phyloP scores from a whole-genome alignment of 305 asterid genomes.

The Rubia occidens region DNA sequence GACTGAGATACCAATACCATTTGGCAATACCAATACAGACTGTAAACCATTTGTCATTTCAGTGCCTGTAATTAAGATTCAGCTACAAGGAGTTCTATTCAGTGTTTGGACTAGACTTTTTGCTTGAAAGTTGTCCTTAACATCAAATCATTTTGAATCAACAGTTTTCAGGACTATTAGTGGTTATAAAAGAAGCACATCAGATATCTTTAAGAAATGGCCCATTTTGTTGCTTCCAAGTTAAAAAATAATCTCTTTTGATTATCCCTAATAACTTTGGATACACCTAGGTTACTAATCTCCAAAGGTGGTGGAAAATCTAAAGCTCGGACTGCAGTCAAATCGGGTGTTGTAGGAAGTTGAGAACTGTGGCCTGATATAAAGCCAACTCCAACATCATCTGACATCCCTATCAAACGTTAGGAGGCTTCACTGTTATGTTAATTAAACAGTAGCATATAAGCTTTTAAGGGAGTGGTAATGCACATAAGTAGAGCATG shows the following conservation, averaged over 20 bases:
- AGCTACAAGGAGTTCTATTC: no score
- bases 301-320: slow-evolving; percentile 70
- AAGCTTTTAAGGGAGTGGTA: neutral
- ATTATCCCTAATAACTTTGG: slow-evolving; percentile 88
- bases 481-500: neutral
- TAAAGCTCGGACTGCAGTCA: slow-evolving; percentile 51
- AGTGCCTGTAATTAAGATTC: no score
- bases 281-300: slow-evolving; percentile 13
- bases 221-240: slow-evolving; percentile 94
- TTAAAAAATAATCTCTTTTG: slow-evolving; percentile 93
- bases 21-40: no score
- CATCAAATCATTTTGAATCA: no score
- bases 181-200: slow-evolving; percentile 34
- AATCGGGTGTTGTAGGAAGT: slow-evolving; percentile 45
- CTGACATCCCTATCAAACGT: slow-evolving; percentile 71
- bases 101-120: no score
- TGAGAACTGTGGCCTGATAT: slow-evolving; percentile 83
- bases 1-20: no score
- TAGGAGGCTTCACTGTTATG: slow-evolving; percentile 64
- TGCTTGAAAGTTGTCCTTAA: no score
- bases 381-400: slow-evolving; percentile 95
- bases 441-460: slow-evolving; percentile 21
- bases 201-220: slow-evolving; percentile 83
- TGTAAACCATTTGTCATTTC: no score
- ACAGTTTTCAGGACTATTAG: neutral